A percentile compares a stretch with the other conserved stretches of the same genome.
These are phyloP conservation scores for Penicillium capsulatum DNA, from an alignment of 2,329 filamentous ascomycete species.

Conservation along the genomic window DNA sequence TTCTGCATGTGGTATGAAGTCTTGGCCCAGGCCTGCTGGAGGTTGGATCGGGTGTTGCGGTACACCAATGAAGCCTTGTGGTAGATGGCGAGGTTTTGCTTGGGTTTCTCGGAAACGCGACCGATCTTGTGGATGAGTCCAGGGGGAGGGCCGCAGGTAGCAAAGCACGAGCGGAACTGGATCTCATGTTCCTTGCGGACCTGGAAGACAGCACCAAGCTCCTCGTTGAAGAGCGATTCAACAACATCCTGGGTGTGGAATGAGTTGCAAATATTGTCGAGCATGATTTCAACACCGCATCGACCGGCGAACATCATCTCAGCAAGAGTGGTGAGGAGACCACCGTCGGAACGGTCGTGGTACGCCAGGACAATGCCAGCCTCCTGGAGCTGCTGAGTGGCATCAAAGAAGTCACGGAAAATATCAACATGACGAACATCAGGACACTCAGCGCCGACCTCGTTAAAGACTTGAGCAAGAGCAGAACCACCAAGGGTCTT, in stretches of 20 bases:
- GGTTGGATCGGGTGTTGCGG: constrained; percentile 62
- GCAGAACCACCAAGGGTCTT: constrained; percentile 86
- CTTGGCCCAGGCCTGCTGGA: constrained; percentile 83
- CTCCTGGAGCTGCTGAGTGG: constrained; percentile 65
- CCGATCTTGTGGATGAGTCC: constrained; percentile 83
- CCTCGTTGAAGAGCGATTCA: constrained; percentile 87
- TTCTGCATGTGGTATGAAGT: constrained; percentile 91
- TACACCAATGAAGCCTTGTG: constrained; percentile 66
- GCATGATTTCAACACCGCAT: constrained; percentile 77
- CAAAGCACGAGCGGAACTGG: constrained; percentile 84
- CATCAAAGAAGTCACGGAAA: constrained; percentile 88
- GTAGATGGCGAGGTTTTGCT: constrained; percentile 73
- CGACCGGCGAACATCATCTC: constrained; percentile 99
- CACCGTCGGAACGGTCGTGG: constrained; percentile 91
- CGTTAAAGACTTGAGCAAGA: constrained; percentile 80
- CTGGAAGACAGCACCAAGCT: constrained; percentile 94
- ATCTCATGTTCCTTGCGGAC: constrained; percentile 78
- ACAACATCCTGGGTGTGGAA: constrained; percentile 63
- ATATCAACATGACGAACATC: constrained; percentile 79
- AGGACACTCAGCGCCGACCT: constrained; percentile 78
- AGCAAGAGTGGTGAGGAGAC: constrained; percentile 79
- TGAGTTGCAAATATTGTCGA: constrained; percentile 63
- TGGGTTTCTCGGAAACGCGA: constrained; percentile 60
- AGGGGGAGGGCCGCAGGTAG: constrained; percentile 77
- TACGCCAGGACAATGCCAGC: constrained; percentile 78